A percentile compares a stretch with the other conserved stretches of the same genome.
phyloP scores from a whole-genome alignment of 768 basidiomycete genomes.

The Phanerodontia chrysosporium region DNA sequence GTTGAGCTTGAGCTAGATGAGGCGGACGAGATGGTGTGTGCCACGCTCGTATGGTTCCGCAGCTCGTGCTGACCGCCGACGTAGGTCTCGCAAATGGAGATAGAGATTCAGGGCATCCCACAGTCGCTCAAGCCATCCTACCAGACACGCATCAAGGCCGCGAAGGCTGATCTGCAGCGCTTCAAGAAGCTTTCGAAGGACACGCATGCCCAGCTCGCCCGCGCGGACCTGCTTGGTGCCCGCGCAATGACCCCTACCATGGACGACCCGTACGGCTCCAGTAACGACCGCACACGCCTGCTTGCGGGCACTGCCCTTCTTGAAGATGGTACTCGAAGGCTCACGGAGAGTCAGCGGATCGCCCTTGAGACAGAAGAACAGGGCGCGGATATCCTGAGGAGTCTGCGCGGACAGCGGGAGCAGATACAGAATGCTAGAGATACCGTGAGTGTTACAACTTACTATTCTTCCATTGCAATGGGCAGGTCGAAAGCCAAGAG shows the following conservation, averaged over 20 bases:
- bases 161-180: constrained; percentile 70
- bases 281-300: constrained; percentile 68
- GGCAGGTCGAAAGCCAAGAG: no score
- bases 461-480: background rate
- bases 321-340: constrained; percentile 77
- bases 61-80: background rate
- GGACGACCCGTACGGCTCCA: constrained; percentile 77
- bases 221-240: constrained; percentile 66
- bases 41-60: no score
- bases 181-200: constrained; percentile 84
- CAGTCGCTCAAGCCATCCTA: constrained; percentile 78
- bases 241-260: constrained; percentile 47
- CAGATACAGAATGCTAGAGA: constrained; percentile 92
- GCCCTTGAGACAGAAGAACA: constrained; percentile 96
- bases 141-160: constrained; percentile 65
- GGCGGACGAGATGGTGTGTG: constrained; percentile 89
- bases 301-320: constrained; percentile 74
- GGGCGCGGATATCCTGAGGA: constrained; percentile 87
- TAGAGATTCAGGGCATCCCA: constrained; percentile 94
- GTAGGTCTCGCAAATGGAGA: constrained; percentile 98
- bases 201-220: constrained; percentile 60
- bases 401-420: constrained; percentile 83
- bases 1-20: constrained; percentile 97
- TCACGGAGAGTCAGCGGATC: constrained; percentile 88
- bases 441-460: constrained; percentile 50